A percentile compares a stretch with the other conserved stretches of the same genome.
Conservation (phyloP, 2,329 filamentous ascomycete genomes). For the Clarireedia sp. region DNA sequence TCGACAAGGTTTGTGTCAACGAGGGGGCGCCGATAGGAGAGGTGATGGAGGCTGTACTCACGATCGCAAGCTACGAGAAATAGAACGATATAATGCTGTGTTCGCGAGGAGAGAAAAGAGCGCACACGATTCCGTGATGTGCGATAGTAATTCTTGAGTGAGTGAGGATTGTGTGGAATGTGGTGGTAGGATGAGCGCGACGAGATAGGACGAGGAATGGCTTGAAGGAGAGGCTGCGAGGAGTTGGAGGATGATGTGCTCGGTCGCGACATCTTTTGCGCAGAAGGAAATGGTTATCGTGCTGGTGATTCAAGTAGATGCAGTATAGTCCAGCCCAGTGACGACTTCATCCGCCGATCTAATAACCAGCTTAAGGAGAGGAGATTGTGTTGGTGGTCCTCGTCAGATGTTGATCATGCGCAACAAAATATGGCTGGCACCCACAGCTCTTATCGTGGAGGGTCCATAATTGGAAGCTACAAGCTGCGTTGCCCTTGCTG, state of each 20-base stretch:
- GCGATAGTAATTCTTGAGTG: background rate
- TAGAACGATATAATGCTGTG: constrained; percentile 42
- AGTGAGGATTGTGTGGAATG: background rate
- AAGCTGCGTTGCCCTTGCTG: background rate
- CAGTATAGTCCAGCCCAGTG: no score
- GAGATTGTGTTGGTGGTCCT: background rate
- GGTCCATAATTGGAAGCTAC: constrained; percentile 1
- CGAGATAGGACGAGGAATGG: constrained; percentile 1
- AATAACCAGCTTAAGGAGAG: background rate
- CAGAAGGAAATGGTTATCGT: no score
- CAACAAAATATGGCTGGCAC: background rate
- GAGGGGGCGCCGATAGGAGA: background rate
- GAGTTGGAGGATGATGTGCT: background rate
- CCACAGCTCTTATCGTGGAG: background rate
- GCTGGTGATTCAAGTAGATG: no score
- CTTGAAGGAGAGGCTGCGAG: constrained; percentile 2
- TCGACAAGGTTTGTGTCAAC: background rate
- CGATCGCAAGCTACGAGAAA: constrained; percentile 40
- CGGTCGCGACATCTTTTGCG: constrained; percentile 1
- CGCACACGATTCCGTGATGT: background rate
- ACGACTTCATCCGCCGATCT: no score
- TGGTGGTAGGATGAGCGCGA: constrained; percentile 8
- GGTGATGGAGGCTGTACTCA: background rate
- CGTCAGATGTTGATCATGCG: background rate
- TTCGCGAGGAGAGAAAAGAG: constrained; percentile 34